Evolutionary conservation across 139 green algal species (phyloP).

Genomic region (Zygnema cylindricum): DNA sequence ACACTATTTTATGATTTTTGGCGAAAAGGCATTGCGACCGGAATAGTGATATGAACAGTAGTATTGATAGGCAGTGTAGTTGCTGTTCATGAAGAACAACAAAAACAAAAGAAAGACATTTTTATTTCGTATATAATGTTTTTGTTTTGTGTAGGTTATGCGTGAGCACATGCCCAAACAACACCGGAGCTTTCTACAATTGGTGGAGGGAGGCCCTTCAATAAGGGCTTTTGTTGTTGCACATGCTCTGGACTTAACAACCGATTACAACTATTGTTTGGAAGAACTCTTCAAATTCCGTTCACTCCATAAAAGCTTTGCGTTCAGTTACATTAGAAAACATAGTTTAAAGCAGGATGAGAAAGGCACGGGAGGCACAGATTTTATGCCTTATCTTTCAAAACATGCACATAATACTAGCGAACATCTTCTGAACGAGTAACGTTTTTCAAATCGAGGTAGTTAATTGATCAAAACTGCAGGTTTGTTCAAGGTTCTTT

Average conservation of each 20-base stretch:
- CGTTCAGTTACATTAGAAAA: conserved; percentile 18
- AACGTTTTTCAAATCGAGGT: too few relatives aligned
- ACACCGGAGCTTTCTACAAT: background rate
- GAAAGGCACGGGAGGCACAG: background rate
- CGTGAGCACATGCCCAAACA: conserved; percentile 13
- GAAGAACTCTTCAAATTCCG: conserved; percentile 10
- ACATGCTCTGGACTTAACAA: background rate
- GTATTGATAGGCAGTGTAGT: too few relatives aligned
- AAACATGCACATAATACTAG: conserved; percentile 6
- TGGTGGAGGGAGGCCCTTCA: background rate
- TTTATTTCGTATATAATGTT: too few relatives aligned
- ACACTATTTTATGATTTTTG: too few relatives aligned
- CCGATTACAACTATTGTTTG: background rate
- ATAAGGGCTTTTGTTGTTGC: background rate
- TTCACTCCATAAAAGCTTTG: background rate
- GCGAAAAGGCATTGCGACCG: too few relatives aligned
- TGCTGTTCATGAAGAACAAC: too few relatives aligned
- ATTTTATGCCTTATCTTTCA: conserved; percentile 11
- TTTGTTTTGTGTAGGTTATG: background rate
- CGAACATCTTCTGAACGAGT: background rate
- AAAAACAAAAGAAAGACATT: too few relatives aligned
- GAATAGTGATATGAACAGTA: too few relatives aligned
- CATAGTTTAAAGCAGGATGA: background rate
- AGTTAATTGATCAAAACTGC: too few relatives aligned
- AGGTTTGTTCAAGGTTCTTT: conserved; percentile 19